Evolutionary conservation across 2,329 filamentous ascomycete species (phyloP).

Genomic region (Fusarium agapanthi): DNA sequence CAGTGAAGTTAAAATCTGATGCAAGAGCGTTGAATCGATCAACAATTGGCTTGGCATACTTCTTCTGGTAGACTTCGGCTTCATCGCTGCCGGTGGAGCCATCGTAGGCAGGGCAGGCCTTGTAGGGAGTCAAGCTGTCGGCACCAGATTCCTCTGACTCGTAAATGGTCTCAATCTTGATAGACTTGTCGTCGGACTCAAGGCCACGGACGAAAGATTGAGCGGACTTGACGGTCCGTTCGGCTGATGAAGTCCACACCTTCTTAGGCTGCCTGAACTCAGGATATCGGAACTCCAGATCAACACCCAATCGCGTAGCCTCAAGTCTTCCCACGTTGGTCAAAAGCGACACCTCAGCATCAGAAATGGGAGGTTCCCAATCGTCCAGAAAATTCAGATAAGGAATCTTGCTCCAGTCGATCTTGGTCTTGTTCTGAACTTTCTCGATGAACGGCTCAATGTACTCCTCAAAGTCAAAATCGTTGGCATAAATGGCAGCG

Average conservation of each 20-base stretch:
- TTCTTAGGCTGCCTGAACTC: slow-evolving; percentile 60
- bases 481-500: slow-evolving; percentile 68
- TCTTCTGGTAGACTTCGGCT: slow-evolving; percentile 57
- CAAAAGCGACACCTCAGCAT: slow-evolving; percentile 65
- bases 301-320: slow-evolving; percentile 66
- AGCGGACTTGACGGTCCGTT: slow-evolving; percentile 67
- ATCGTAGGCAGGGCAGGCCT: slow-evolving; percentile 70
- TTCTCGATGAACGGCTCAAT: slow-evolving; percentile 67
- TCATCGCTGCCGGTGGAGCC: slow-evolving; percentile 65
- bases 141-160: slow-evolving; percentile 67
- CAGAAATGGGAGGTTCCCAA: slow-evolving; percentile 67
- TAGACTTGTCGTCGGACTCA: slow-evolving; percentile 60
- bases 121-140: slow-evolving; percentile 70
- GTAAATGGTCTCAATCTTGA: slow-evolving; percentile 63
- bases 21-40: slow-evolving; percentile 62
- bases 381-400: slow-evolving; percentile 63
- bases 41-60: slow-evolving; percentile 69
- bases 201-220: slow-evolving; percentile 66
- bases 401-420: slow-evolving; percentile 66
- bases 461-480: slow-evolving; percentile 66
- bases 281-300: slow-evolving; percentile 67
- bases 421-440: slow-evolving; percentile 62
- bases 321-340: slow-evolving; percentile 69
- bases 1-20: slow-evolving; percentile 69
- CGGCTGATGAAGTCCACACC: slow-evolving; percentile 70